phyloP scores from a whole-genome alignment of 2,329 filamentous ascomycete species.

The Peltaster fructicola region DNA sequence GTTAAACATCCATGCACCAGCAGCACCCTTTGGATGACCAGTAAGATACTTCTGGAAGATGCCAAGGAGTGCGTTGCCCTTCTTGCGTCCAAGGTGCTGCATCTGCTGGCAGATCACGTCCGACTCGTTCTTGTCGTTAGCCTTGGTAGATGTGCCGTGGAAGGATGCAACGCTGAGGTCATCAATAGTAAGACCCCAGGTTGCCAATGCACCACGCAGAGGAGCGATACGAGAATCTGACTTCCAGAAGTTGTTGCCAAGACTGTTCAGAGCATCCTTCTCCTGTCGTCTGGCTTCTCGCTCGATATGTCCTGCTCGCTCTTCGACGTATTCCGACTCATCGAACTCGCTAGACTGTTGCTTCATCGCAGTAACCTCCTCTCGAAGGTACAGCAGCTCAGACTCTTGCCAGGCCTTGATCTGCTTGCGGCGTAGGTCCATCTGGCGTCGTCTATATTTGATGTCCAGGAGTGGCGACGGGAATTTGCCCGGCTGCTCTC shows the following conservation, averaged over 20 bases:
- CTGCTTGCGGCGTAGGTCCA: slow-evolving; percentile 82
- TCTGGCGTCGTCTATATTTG: slow-evolving; percentile 88
- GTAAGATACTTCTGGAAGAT: slow-evolving; percentile 99
- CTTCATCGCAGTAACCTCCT: slow-evolving; percentile 85
- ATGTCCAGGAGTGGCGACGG: slow-evolving; percentile 92
- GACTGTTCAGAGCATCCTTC: slow-evolving; percentile 78
- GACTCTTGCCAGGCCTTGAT: slow-evolving; percentile 95
- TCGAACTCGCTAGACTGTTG: slow-evolving; percentile 55
- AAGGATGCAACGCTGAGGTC: slow-evolving; percentile 91
- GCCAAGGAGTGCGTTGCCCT: slow-evolving; percentile 89
- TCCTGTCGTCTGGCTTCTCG: slow-evolving; percentile 76
- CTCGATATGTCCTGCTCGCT: slow-evolving; percentile 74
- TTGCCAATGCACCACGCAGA: slow-evolving; percentile 85
- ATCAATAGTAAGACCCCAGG: slow-evolving; percentile 94
- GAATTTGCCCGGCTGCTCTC: slow-evolving; percentile 80
- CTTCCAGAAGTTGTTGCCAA: slow-evolving; percentile 99
- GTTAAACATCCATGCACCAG: slow-evolving; percentile 99
- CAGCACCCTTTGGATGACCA: slow-evolving; percentile 96
- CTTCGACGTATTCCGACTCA: slow-evolving; percentile 68
- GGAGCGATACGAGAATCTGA: slow-evolving; percentile 84
- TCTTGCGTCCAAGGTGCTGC: slow-evolving; percentile 80
- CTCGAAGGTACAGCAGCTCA: slow-evolving; percentile 79
- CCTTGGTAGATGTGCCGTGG: slow-evolving; percentile 96
- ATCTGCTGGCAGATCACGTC: slow-evolving; percentile 94
- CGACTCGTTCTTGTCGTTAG: slow-evolving; percentile 99